These are phyloP conservation scores for Platismatia glauca DNA, from an alignment of 495 filamentous ascomycete species.

Conservation along the genomic window DNA sequence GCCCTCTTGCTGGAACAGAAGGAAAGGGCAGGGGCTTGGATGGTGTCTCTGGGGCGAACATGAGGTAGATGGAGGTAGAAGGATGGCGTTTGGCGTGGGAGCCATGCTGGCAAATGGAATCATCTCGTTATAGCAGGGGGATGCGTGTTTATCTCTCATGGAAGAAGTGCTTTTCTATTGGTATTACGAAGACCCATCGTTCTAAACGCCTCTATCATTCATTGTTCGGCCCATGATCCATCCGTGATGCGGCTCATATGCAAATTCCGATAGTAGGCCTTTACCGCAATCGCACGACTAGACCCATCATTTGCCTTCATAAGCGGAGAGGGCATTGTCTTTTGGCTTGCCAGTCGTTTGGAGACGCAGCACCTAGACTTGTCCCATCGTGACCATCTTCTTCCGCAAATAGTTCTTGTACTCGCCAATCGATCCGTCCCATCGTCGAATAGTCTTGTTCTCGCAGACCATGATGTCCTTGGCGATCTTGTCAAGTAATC, in stretches of 20 bases:
- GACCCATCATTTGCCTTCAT: not conserved
- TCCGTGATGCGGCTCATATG: constrained; percentile 1
- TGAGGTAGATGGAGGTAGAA: too few relatives aligned
- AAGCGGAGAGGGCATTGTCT: not conserved
- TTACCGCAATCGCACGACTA: not conserved
- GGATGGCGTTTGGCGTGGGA: too few relatives aligned
- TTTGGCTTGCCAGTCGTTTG: not conserved
- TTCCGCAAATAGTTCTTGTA: constrained; percentile 99
- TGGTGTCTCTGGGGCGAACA: too few relatives aligned
- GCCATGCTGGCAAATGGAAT: too few relatives aligned
- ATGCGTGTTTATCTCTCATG: not conserved
- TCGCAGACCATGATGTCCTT: constrained; percentile 99
- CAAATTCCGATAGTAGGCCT: not conserved
- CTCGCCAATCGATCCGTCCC: constrained; percentile 80
- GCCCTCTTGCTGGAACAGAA: too few relatives aligned
- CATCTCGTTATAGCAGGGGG: not conserved
- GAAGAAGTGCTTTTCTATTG: constrained; percentile 2
- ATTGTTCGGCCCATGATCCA: not conserved
- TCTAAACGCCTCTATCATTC: constrained; percentile 11
- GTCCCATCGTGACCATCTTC: constrained; percentile 69
- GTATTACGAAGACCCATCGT: not conserved
- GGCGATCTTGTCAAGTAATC: constrained; percentile 96
- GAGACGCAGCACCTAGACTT: constrained; percentile 32
- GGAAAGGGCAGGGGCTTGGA: too few relatives aligned
- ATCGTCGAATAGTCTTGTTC: constrained; percentile 79